Evolutionary conservation across 164 flowering plant genomes (phyloP), one percentile per base, ranked within the genome.

Genomic region (Umbellularia californica): DNA sequence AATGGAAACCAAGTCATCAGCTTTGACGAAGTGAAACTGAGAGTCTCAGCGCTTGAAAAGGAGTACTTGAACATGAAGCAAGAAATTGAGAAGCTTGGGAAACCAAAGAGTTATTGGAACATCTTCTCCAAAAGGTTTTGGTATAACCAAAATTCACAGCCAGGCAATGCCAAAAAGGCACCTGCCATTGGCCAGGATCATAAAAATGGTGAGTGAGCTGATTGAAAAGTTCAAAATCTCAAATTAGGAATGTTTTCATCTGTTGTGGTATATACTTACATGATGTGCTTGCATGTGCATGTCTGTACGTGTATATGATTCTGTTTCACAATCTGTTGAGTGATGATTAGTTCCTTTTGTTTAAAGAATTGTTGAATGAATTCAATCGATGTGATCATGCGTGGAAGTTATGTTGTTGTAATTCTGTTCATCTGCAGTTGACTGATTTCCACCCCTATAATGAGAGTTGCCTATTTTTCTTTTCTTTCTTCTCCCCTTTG

Each of bases 21-120:
- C 58, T 75, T 76, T 7, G 81, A 85, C 9, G 87, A 85, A 65
- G 76, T 88, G 86, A 85, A 71, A 77, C 70, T 75, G 28, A 85
- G 90, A 6, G 87, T 91, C 3, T 70, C 58, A 17, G 91, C 87
- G 78, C 91, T 91, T 5, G 94, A 90, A 74, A 88, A 87, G 77
- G 92, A 91, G 78, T 90, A 87, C 72, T 69, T 68, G 51, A 79
- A 65, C 77, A 91, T 91, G 89, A 90, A 76, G 75, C 76, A 79
- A 13, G 90, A 90, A 74, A 77, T 91, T 7, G 82, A 83, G 68
- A 90, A 84, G 81, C 67, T 89, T 69, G 81, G 77, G 14, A 88
- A 84, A 77, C 65, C 85, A 0, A 91, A 84, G 79, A 86, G 84
- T 69, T 76, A 81, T 69, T 88, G 92, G 93, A 87, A 71, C 75